phyloP scores from a whole-genome alignment of 768 basidiomycete genomes.

The Leccinum imitatum region DNA sequence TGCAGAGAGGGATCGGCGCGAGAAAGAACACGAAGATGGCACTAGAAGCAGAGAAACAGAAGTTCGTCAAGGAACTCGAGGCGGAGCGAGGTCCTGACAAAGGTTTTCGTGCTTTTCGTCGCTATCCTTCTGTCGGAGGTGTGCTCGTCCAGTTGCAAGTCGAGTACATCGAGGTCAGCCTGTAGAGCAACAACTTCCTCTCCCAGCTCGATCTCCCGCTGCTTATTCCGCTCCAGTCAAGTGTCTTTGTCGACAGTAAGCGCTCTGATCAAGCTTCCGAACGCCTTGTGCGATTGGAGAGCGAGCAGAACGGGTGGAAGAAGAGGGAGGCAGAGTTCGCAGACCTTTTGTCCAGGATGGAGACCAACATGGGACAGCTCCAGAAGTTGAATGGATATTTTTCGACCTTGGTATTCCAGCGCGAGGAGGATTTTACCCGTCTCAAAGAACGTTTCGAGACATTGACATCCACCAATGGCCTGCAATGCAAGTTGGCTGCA shows the following conservation, averaged over 20 bases:
- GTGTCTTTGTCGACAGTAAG: constrained; percentile 81
- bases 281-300: constrained; percentile 79
- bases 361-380: constrained; percentile 58
- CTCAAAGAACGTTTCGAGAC: constrained; percentile 73
- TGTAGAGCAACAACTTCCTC: constrained; percentile 83
- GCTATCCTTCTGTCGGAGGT: constrained; percentile 73
- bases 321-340: constrained; percentile 62
- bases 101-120: constrained; percentile 77
- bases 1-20: too few relatives aligned
- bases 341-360: constrained; percentile 55
- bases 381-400: constrained; percentile 68
- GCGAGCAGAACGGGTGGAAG: constrained; percentile 68
- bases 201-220: constrained; percentile 79
- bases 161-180: constrained; percentile 77
- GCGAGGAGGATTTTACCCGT: constrained; percentile 77
- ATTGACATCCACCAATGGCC: constrained; percentile 48
- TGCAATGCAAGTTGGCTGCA: constrained; percentile 66
- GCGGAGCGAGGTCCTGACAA: constrained; percentile 34
- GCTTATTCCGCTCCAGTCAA: constrained; percentile 79
- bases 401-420: constrained; percentile 61
- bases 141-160: constrained; percentile 81
- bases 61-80: too few relatives aligned
- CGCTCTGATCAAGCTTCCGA: constrained; percentile 83
- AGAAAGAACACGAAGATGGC: too few relatives aligned
- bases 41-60: too few relatives aligned